Base-by-base conservation (phyloP, 2,329 filamentous ascomycete genomes). In the Pseudogymnoascus sp. region DNA sequence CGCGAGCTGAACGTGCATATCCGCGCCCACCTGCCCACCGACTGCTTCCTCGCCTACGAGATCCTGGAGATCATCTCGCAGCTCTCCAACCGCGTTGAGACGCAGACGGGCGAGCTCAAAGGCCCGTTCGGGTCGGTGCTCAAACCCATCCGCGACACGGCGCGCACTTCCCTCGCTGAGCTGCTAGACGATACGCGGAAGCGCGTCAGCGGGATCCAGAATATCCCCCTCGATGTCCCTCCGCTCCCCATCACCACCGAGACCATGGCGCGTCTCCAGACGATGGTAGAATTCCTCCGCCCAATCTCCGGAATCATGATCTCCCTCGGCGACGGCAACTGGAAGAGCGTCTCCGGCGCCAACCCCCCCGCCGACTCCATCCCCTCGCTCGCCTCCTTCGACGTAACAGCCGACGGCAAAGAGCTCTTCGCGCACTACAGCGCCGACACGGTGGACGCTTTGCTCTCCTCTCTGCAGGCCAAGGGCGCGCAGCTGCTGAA, bases 21-120 rank as follows among this genome's bases (percentile, higher is more conserved):
- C 75, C 92, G 92, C 72, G 79, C 83, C 41, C 92, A 97, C 71
- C 78, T 97, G 39, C 84, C 86, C 67, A 96, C 91, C 0, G 94
- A 99, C 74, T 97, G 93, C 75, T 97, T 91, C 73, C 82, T 99
- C 58, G 92, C 92, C 6, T 99, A 96, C 73, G 94, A 99, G 72
- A 90, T 97, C 33, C 90, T 95, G 33, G 93, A 96, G 70, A 90
- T 97, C 64, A 85, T 97, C 55, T 90, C 91, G 0, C 83, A 83
- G 11, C 81, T 96, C 58, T 92, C 91, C 2, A 87, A 87, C 62
- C 87, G 88, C 39, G 78, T 99, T 3, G 93, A 96, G 66, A 83
- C 84, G 4, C 86, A 88, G 65, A 96, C 92, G 0, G 91, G 91
- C 2, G 91, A 96, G 70, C 81, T 97, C 63, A 96, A 96, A 72